These are phyloP conservation scores for Penicillium sumatraense DNA, from an alignment of 2,329 filamentous ascomycete genomes.

Conservation along the genomic window DNA sequence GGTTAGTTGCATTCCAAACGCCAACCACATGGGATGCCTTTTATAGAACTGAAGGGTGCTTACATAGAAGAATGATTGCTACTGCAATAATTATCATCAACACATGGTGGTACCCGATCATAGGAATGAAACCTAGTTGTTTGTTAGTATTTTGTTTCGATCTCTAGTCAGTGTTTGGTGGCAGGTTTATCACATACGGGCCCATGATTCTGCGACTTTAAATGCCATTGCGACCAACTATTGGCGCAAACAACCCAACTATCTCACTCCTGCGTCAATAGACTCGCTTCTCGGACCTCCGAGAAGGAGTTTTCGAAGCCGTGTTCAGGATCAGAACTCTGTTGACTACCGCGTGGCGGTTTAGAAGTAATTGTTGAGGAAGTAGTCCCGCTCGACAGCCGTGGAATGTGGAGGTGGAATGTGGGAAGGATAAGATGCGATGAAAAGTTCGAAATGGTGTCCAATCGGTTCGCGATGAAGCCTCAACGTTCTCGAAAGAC, in stretches of 20 bases:
- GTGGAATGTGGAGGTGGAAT: conserved; percentile 37
- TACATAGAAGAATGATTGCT: conserved; percentile 92
- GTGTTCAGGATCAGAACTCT: conserved; percentile 8
- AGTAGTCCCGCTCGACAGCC: conserved; percentile 1
- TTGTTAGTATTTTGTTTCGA: conserved; percentile 11
- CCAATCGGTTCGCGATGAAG: conserved; percentile 8
- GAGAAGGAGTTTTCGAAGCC: conserved; percentile 40
- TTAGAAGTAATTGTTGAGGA: background rate
- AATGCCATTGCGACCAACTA: conserved; percentile 32
- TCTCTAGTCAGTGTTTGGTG: conserved; percentile 6
- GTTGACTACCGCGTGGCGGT: conserved; percentile 2
- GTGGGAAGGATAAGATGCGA: conserved; percentile 15
- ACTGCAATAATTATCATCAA: conserved; percentile 97
- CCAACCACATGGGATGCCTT: background rate
- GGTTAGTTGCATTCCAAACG: conserved; percentile 24
- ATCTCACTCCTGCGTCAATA: conserved; percentile 17
- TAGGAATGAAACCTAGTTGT: conserved; percentile 59
- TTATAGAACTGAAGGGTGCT: conserved; percentile 44
- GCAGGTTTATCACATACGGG: conserved; percentile 35
- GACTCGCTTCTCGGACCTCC: conserved; percentile 47
- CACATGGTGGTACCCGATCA: conserved; percentile 77
- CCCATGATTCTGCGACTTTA: conserved; percentile 38
- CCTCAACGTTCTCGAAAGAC: conserved; percentile 7
- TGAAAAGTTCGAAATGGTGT: conserved; percentile 8
- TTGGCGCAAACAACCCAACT: conserved; percentile 11